Evolutionary conservation across 805 yeast species (phyloP), one percentile per base, ranked within the genome.

Genomic region (Suhomyces prunicola): DNA sequence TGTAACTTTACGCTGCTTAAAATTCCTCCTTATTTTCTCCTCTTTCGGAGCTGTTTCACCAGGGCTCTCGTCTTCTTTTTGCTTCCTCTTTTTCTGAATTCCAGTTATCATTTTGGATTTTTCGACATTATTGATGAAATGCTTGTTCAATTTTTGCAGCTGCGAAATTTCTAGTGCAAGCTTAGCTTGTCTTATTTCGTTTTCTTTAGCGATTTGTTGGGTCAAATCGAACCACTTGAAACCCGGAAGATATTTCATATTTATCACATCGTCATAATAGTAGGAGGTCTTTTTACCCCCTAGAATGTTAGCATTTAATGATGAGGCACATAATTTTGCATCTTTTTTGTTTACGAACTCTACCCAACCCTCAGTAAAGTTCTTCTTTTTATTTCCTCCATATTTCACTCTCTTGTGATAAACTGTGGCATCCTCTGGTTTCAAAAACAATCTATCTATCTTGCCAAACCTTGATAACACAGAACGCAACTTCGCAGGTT

Each of bases 171-270:
- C 98, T 55, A 96, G 82, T 57, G 91, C 86, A 64, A 93, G 76
- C 71, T 89, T 91, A 50, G 93, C 84, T 63, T 91, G 96, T 69
- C 97, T 85, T 44, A 86, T 79, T 68, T 92, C 97, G 57, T 87
- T 86, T 71, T 94, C 98, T 62, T 83, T 83, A 2, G 97, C 91
- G 58, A 93, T 88, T 66, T 93, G 97, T 66, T 88, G 96, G 2
- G 97, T 92, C 66, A 94, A 77, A 64, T 94, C 96, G 52, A 87
- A 79, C 99, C 99, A 94, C 66, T 94, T 94, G 79, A 93, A 94
- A 1, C 93, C 91, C 8, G 90, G 85, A 55, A 94, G 75, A 62
- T 94, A 94, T 68, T 89, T 93, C 54, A 93, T 84, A 67, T 91
- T 94, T 75, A 96, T 78, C 24, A 94, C 86, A 73, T 94, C 99